phyloP scores from a whole-genome alignment of 2,329 filamentous ascomycete species.

The Venturia effusa region DNA sequence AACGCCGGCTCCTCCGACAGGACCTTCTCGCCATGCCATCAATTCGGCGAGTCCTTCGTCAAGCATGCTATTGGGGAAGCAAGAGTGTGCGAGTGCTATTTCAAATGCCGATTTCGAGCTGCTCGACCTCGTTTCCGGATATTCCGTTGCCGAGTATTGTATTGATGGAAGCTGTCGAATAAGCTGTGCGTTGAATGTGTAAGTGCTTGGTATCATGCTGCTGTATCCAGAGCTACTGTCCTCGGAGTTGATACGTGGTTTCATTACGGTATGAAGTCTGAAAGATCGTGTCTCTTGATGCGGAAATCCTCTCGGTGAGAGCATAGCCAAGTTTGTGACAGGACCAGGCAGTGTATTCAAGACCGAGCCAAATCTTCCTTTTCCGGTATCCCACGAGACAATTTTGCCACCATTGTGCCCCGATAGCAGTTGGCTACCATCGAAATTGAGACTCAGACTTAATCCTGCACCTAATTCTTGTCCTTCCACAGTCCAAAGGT shows the following conservation, averaged over 20 bases:
- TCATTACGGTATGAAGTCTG: slow-evolving; percentile 54
- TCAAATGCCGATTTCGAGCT: slow-evolving; percentile 23
- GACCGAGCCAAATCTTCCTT: slow-evolving; percentile 55
- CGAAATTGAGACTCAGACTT: slow-evolving; percentile 63
- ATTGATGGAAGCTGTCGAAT: slow-evolving; percentile 21
- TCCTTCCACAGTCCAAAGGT: slow-evolving; percentile 8
- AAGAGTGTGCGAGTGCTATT: slow-evolving; percentile 31
- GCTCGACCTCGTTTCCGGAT: not conserved
- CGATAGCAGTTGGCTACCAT: slow-evolving; percentile 68
- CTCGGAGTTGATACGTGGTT: slow-evolving; percentile 60
- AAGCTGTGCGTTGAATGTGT: slow-evolving; percentile 57
- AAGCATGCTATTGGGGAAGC: slow-evolving; percentile 31
- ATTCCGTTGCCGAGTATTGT: slow-evolving; percentile 22
- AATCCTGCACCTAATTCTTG: slow-evolving; percentile 8
- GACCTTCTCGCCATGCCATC: slow-evolving; percentile 18
- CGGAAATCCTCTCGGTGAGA: slow-evolving; percentile 47
- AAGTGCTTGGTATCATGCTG: slow-evolving; percentile 40
- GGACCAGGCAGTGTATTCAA: slow-evolving; percentile 66
- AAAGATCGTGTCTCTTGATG: slow-evolving; percentile 28
- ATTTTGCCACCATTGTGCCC: slow-evolving; percentile 75
- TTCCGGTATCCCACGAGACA: slow-evolving; percentile 67
- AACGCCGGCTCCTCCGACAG: slow-evolving; percentile 13
- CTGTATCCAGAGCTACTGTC: slow-evolving; percentile 19
- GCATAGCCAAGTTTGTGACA: slow-evolving; percentile 70
- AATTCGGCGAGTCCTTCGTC: slow-evolving; percentile 26